phyloP scores from a whole-genome alignment of 768 basidiomycete genomes.

The Amanita pseudoporphyria region DNA sequence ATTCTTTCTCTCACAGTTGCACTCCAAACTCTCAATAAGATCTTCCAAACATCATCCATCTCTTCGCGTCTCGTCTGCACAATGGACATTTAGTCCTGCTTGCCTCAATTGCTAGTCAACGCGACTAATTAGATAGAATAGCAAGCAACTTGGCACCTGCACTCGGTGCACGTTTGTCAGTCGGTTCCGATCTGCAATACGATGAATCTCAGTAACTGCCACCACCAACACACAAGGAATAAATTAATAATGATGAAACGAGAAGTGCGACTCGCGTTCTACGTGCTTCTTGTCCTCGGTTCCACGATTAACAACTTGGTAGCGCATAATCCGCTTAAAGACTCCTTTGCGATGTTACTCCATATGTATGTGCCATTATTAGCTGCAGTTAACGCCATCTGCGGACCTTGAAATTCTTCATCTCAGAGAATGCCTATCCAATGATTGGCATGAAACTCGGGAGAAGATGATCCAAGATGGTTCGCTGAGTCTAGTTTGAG shows the following conservation, averaged over 20 bases:
- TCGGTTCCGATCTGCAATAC: slow-evolving; percentile 59
- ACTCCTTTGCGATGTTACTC: too few relatives aligned
- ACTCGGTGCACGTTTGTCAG: slow-evolving; percentile 92
- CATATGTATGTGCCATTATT: too few relatives aligned
- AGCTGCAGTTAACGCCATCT: too few relatives aligned
- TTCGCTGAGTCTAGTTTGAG: too few relatives aligned
- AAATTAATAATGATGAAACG: slow-evolving; percentile 11
- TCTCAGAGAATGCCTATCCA: too few relatives aligned
- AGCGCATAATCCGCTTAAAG: too few relatives aligned
- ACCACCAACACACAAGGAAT: slow-evolving; percentile 6
- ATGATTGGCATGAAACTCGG: too few relatives aligned
- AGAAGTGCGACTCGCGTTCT: slow-evolving; percentile 46
- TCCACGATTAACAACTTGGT: too few relatives aligned
- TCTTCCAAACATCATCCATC: slow-evolving; percentile 96
- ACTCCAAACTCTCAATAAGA: slow-evolving; percentile 44
- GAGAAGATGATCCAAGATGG: too few relatives aligned
- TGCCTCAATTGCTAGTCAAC: slow-evolving; percentile 69
- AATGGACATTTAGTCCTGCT: slow-evolving; percentile 87
- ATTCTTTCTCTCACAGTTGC: not conserved
- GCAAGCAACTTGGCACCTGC: slow-evolving; percentile 96
- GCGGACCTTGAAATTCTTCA: too few relatives aligned
- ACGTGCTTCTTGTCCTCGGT: too few relatives aligned
- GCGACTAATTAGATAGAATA: slow-evolving; percentile 90
- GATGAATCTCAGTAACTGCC: slow-evolving; percentile 11
- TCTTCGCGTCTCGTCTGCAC: slow-evolving; percentile 82